A percentile compares a stretch with the other conserved stretches of the same genome.
phyloP scores from a whole-genome alignment of 2,329 filamentous ascomycete genomes.

The Zymoseptoria pseudotritici region DNA sequence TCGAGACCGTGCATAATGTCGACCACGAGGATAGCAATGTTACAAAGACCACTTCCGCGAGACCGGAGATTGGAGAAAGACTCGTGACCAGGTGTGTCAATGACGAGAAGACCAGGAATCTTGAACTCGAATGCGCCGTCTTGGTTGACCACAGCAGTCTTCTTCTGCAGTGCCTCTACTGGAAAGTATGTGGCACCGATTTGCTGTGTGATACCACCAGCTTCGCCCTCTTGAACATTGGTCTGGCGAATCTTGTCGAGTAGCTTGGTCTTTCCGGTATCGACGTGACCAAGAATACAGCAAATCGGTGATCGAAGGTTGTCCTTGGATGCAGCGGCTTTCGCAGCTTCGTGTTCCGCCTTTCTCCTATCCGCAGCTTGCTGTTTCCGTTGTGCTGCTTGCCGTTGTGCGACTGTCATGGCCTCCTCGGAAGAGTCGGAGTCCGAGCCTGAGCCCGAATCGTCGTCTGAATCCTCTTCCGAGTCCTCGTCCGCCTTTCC shows the following conservation, averaged over 20 bases:
- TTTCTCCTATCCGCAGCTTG: constrained; percentile 83
- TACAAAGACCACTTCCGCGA: constrained; percentile 94
- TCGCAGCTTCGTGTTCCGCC: constrained; percentile 82
- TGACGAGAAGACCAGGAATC: constrained; percentile 90
- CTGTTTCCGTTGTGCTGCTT: constrained; percentile 70
- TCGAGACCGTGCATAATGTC: constrained; percentile 99
- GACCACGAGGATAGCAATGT: constrained; percentile 97
- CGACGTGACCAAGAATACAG: constrained; percentile 99
- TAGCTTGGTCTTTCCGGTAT: constrained; percentile 99
- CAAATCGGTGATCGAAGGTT: constrained; percentile 96
- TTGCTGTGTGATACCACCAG: constrained; percentile 98
- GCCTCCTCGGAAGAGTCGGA: constrained; percentile 59
- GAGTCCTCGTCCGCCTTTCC: constrained; percentile 33
- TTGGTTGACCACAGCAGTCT: constrained; percentile 87
- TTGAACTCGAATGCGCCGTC: constrained; percentile 92
- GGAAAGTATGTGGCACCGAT: constrained; percentile 99
- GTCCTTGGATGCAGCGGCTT: constrained; percentile 86
- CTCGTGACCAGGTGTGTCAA: constrained; percentile 99
- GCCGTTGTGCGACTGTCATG: constrained; percentile 62
- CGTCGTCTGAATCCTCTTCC: constrained; percentile 32
- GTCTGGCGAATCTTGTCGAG: constrained; percentile 97
- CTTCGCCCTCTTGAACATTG: constrained; percentile 97
- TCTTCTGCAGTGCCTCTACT: constrained; percentile 82
- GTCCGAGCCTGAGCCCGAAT: constrained; percentile 54
- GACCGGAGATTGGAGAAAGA: constrained; percentile 98